These are phyloP conservation scores for Gryganskiella cystojenkinii DNA, from an alignment of 192 early-diverging fungal genomes.

Conservation along the genomic window DNA sequence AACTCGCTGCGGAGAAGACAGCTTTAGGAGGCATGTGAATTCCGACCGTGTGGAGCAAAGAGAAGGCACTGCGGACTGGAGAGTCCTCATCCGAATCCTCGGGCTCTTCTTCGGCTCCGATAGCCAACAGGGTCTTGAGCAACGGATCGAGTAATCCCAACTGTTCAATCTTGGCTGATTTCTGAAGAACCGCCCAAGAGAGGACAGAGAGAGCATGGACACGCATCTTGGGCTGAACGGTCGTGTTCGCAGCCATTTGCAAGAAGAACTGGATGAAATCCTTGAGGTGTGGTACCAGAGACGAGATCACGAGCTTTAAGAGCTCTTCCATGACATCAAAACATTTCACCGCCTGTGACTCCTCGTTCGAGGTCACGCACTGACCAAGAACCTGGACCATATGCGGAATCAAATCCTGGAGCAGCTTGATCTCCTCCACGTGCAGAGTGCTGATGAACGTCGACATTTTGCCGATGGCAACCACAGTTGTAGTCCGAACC, in stretches of 20 bases:
- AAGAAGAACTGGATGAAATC: slow-evolving; percentile 87
- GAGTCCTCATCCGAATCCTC: slow-evolving; percentile 89
- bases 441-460: slow-evolving; percentile 81
- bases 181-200: slow-evolving; percentile 79
- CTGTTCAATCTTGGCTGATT: slow-evolving; percentile 85
- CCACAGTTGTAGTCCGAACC: slow-evolving; percentile 84
- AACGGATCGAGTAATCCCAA: slow-evolving; percentile 84
- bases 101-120: slow-evolving; percentile 82
- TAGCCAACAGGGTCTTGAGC: slow-evolving; percentile 82
- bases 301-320: slow-evolving; percentile 80
- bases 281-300: slow-evolving; percentile 80
- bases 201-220: slow-evolving; percentile 86
- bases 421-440: slow-evolving; percentile 74
- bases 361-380: slow-evolving; percentile 77
- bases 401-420: slow-evolving; percentile 77
- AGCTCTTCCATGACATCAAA: slow-evolving; percentile 91
- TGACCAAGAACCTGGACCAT: slow-evolving; percentile 90
- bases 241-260: slow-evolving; percentile 72
- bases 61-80: slow-evolving; percentile 71
- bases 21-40: slow-evolving; percentile 87
- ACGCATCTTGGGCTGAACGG: slow-evolving; percentile 76
- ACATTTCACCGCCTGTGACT: slow-evolving; percentile 78
- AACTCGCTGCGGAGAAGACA: slow-evolving; percentile 83
- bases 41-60: slow-evolving; percentile 80
- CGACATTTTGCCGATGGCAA: slow-evolving; percentile 82